Conservation (phyloP, 2,329 filamentous ascomycete species). For the Shiraia bambusicola region DNA sequence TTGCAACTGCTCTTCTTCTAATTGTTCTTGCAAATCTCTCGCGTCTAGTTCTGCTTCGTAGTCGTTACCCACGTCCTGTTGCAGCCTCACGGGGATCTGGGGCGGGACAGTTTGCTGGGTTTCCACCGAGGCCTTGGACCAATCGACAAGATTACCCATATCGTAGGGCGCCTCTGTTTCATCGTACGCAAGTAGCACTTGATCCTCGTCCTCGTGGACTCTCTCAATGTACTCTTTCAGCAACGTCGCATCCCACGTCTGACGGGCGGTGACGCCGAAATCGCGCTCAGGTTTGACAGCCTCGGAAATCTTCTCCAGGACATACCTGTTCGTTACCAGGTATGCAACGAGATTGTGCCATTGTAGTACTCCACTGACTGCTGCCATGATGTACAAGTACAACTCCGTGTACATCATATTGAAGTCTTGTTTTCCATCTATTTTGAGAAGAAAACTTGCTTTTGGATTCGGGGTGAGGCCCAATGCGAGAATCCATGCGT, state of each 20-base stretch:
- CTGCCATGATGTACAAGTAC: neutral
- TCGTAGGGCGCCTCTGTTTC: too few relatives aligned
- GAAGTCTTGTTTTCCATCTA: slow-evolving; percentile 5
- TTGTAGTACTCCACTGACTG: slow-evolving; percentile 6
- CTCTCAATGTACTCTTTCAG: too few relatives aligned
- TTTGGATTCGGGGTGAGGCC: slow-evolving; percentile 13
- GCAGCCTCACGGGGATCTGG: too few relatives aligned
- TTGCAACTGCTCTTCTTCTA: too few relatives aligned
- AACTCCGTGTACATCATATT: neutral
- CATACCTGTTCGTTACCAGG: slow-evolving; percentile 1
- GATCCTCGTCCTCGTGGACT: too few relatives aligned
- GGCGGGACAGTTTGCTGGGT: too few relatives aligned
- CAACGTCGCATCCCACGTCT: neutral
- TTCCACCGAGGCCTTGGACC: too few relatives aligned
- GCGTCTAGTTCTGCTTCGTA: too few relatives aligned
- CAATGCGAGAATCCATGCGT: slow-evolving; percentile 31
- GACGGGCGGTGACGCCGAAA: neutral
- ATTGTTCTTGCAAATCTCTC: too few relatives aligned
- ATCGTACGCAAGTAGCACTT: too few relatives aligned
- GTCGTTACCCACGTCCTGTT: too few relatives aligned
- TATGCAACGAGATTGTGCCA: slow-evolving; percentile 12
- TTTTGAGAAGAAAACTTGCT: neutral
- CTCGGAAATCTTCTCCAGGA: neutral
- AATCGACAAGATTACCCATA: too few relatives aligned
- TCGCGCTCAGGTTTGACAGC: neutral